Conservation (phyloP, 495 filamentous ascomycete species). For the Rusavskia elegans region DNA sequence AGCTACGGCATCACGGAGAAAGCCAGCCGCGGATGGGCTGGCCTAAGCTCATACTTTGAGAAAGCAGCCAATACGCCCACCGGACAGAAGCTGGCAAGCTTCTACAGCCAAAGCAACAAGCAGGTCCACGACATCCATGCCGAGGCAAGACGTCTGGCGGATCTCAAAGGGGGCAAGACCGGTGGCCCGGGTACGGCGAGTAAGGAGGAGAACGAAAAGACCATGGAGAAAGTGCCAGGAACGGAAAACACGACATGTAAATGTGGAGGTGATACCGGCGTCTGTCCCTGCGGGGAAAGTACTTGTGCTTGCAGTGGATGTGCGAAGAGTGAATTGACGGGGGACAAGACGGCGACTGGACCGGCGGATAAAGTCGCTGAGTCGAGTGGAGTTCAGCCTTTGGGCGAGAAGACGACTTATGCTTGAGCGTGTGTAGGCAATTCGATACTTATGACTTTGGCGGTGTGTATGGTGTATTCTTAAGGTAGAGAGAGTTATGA, state of each 20-base stretch:
- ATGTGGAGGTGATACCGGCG: constrained; percentile 13
- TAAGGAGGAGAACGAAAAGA: constrained; percentile 20
- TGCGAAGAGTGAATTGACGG: constrained; percentile 7
- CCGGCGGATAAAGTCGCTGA: constrained; percentile 13
- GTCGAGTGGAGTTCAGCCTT: constrained; percentile 6
- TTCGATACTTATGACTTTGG: not conserved
- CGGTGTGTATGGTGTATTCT: not conserved
- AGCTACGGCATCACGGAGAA: constrained; percentile 57
- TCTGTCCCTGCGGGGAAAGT: constrained; percentile 13
- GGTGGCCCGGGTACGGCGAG: constrained; percentile 12
- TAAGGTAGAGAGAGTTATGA: not conserved
- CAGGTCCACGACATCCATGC: constrained; percentile 84
- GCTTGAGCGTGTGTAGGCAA: not conserved
- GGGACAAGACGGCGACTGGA: constrained; percentile 14
- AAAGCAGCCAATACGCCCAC: constrained; percentile 74
- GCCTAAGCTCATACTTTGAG: constrained; percentile 74
- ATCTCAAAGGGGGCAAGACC: constrained; percentile 61
- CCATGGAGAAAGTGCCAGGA: constrained; percentile 11
- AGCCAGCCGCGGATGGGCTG: constrained; percentile 45
- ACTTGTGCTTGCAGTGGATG: constrained; percentile 16
- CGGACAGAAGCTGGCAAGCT: constrained; percentile 67
- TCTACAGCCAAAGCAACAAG: constrained; percentile 67
- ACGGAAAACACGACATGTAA: constrained; percentile 15
- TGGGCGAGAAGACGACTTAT: constrained; percentile 11
- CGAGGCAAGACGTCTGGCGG: constrained; percentile 74